Evolutionary conservation across 2,329 filamentous ascomycete species (phyloP), one percentile per base, ranked within the genome.

Genomic region (Exophiala sp.): DNA sequence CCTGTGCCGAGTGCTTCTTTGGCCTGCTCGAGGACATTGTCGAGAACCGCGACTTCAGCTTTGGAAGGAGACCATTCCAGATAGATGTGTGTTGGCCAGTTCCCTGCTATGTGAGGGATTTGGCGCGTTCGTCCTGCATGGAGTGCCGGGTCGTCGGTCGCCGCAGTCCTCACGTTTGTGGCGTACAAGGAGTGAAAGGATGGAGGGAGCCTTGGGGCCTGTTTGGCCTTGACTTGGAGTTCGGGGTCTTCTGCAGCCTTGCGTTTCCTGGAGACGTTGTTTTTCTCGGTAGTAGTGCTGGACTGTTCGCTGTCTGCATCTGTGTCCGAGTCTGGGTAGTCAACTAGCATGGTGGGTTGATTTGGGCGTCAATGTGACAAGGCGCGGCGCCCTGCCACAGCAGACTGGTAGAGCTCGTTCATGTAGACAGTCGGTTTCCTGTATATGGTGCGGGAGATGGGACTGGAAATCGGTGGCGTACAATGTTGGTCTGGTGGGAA

Each of bases 11-110:
- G 19, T 18, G 22, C 11, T 18, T 22, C 27, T 14, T 14, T 21
- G n/a, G 48, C 50, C 13, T 49, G 43, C 30, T 42, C 34, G 14
- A 72, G 62, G 14, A 69, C 37, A 18, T 60, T 46, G 30, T 62
- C 56, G 35, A 73, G 59, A 21, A 62, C 48, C 2, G 32, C 46
- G 21, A 70, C 57, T 40, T 72, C 67, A 23, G 58, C 47, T 56
- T 64, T 65, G 3, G 62, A 57, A 8, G 71, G 70, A 59, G 70
- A 75, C 94, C 93, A 98, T 72, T 97, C 91, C 49, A 95, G 74
- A 66, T 95, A 97, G 39, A 97, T 66, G 68, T 97, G 91, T 27
- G 83, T 88, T 1, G 91, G 88, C 93, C 93, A 98, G 66, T 89
- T 88, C 53, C 93, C 93, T 52, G 82, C 80, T 21, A 91, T 74